Evolutionary conservation across 495 filamentous ascomycete species (phyloP).

Genomic region (Thozetella sp.): DNA sequence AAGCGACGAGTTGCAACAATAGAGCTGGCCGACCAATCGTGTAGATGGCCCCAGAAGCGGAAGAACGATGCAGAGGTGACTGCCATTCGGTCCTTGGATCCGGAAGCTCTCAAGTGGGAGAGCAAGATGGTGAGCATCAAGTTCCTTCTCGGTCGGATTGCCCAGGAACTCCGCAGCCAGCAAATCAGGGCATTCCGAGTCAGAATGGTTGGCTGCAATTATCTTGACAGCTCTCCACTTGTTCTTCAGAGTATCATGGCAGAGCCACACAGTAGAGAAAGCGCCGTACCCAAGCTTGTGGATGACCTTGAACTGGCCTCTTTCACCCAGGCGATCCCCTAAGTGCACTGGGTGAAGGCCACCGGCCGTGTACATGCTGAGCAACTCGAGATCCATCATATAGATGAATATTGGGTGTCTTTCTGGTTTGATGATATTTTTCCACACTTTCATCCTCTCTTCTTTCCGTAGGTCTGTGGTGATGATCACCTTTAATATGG

Average conservation of each 20-base stretch:
- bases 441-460: no score
- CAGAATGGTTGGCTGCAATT: slow-evolving; percentile 12
- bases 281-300: slow-evolving; percentile 58
- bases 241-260: slow-evolving; percentile 30
- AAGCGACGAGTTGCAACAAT: slow-evolving; percentile 5
- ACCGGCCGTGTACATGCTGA: slow-evolving; percentile 33
- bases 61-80: slow-evolving; percentile 34
- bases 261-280: slow-evolving; percentile 58
- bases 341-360: slow-evolving; percentile 50
- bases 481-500: no score
- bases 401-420: no score
- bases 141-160: not conserved
- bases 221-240: slow-evolving; percentile 29
- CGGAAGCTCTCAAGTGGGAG: slow-evolving; percentile 30
- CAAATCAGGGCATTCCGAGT: slow-evolving; percentile 12
- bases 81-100: slow-evolving; percentile 37
- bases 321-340: slow-evolving; percentile 37
- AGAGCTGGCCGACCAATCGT: not conserved
- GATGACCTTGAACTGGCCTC: slow-evolving; percentile 41
- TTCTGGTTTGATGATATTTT: no score
- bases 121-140: slow-evolving; percentile 11
- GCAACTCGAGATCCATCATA: no score
- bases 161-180: slow-evolving; percentile 9
- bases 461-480: no score
- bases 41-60: slow-evolving; percentile 17